Evolutionary conservation across 495 filamentous ascomycete genomes (phyloP).

Genomic region (Penicillium pulvis): DNA sequence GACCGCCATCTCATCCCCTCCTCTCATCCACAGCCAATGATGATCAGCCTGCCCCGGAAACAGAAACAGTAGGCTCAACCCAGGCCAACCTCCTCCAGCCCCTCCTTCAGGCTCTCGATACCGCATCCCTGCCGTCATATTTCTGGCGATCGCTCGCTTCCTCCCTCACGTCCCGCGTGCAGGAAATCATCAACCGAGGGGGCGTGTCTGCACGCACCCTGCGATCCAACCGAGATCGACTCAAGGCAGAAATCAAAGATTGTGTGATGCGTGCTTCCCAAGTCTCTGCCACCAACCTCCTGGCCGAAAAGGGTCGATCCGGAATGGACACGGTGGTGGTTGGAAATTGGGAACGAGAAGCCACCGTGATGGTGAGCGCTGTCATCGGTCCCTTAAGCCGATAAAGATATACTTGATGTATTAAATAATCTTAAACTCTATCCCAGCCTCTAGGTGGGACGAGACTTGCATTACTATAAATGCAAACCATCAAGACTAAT

Average conservation of each 20-base stretch:
- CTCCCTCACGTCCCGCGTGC: conserved; percentile 71
- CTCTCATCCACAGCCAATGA: conserved; percentile 34
- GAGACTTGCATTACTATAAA: neutral
- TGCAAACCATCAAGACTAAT: neutral
- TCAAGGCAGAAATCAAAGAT: conserved; percentile 76
- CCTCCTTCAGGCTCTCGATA: conserved; percentile 79
- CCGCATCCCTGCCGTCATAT: conserved; percentile 79
- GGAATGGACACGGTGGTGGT: conserved; percentile 39
- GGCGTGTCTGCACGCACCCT: conserved; percentile 82
- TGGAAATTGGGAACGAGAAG: conserved; percentile 83
- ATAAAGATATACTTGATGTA: conserved; percentile 27
- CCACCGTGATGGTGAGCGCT: conserved; percentile 90
- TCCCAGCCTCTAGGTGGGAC: neutral
- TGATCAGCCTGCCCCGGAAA: conserved; percentile 10
- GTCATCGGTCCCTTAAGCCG: conserved; percentile 57
- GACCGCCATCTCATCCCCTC: conserved; percentile 65
- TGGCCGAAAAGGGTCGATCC: conserved; percentile 44
- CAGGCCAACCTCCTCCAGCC: conserved; percentile 67
- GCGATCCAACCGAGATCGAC: conserved; percentile 69
- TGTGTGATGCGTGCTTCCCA: conserved; percentile 77
- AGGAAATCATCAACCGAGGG: conserved; percentile 79
- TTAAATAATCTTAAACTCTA: conserved; percentile 3
- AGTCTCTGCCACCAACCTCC: conserved; percentile 54
- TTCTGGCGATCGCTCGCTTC: conserved; percentile 90
- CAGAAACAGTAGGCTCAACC: conserved; percentile 10